phyloP scores from a whole-genome alignment of 2,329 filamentous ascomycete genomes.

The Metarhizium anisopliae region DNA sequence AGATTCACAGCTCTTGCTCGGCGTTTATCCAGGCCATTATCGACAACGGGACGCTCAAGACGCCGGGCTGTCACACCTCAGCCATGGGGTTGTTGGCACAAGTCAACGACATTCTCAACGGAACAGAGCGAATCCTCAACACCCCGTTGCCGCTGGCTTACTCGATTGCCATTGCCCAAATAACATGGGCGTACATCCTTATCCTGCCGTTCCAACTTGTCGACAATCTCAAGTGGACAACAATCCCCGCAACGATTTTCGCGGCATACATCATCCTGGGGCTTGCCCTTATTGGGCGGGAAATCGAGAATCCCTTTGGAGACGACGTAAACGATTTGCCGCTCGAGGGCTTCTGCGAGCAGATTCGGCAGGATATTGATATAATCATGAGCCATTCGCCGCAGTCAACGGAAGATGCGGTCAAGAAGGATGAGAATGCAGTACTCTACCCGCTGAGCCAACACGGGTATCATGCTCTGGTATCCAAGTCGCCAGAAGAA shows the following conservation, averaged over 20 bases:
- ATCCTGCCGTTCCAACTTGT: conserved; percentile 66
- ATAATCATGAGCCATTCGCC: conserved; percentile 48
- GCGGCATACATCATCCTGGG: conserved; percentile 43
- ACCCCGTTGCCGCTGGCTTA: conserved; percentile 67
- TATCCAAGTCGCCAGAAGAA: neutral
- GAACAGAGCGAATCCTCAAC: conserved; percentile 63
- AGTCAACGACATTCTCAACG: conserved; percentile 57
- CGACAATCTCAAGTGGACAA: conserved; percentile 45
- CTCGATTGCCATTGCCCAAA: conserved; percentile 66
- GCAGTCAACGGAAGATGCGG: neutral
- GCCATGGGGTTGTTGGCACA: conserved; percentile 40
- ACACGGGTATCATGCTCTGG: neutral
- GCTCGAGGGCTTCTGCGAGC: conserved; percentile 66
- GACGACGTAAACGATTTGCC: conserved; percentile 75
- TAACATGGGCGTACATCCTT: conserved; percentile 67
- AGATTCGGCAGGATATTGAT: conserved; percentile 65
- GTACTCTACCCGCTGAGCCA: neutral
- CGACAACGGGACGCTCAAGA: conserved; percentile 35
- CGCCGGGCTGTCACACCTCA: conserved; percentile 42
- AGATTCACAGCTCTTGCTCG: conserved; percentile 58
- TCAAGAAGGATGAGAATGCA: neutral
- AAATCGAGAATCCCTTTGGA: conserved; percentile 81
- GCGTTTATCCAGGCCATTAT: conserved; percentile 51
- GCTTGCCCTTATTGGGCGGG: conserved; percentile 52
- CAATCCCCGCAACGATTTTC: conserved; percentile 38